These are phyloP conservation scores for Phaffia rhodozyma DNA, from an alignment of 1,284 basidiomycete species.

Conservation along the genomic window DNA sequence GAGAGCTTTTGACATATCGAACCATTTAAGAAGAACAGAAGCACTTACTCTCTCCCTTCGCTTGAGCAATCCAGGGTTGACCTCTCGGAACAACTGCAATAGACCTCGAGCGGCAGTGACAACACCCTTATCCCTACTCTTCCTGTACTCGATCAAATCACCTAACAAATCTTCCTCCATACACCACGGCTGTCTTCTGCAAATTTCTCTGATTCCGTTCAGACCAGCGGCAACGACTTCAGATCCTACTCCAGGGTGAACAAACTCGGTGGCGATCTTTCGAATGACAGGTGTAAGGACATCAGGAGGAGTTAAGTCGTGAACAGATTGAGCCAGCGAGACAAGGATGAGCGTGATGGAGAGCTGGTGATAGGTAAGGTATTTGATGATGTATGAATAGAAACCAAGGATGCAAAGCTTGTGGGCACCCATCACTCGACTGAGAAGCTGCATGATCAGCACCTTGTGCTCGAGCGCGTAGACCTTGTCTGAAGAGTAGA, in stretches of 20 bases:
- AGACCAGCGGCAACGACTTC: constrained; percentile 94
- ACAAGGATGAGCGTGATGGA: constrained; percentile 91
- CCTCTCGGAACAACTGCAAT: constrained; percentile 85
- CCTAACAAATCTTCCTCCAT: constrained; percentile 84
- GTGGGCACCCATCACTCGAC: constrained; percentile 87
- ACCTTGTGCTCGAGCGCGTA: constrained; percentile 95
- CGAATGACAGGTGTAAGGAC: constrained; percentile 76
- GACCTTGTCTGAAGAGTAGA: constrained; percentile 53
- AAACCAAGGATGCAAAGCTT: constrained; percentile 90
- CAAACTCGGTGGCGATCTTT: constrained; percentile 90
- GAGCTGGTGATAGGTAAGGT: constrained; percentile 85
- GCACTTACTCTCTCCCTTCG: constrained; percentile 61
- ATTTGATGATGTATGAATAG: constrained; percentile 89
- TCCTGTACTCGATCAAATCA: constrained; percentile 87
- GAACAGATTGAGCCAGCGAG: constrained; percentile 86
- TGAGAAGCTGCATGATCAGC: constrained; percentile 90
- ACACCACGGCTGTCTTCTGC: constrained; percentile 83
- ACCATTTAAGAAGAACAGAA: constrained; percentile 11
- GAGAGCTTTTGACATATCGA: constrained; percentile 4
- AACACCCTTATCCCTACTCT: constrained; percentile 89
- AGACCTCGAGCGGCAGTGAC: constrained; percentile 76
- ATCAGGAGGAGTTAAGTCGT: constrained; percentile 91
- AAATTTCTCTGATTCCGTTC: constrained; percentile 89
- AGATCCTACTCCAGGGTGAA: constrained; percentile 85
- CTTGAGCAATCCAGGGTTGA: constrained; percentile 88